A percentile compares a stretch with the other conserved stretches of the same genome.
Evolutionary conservation across 257 asterid species (phyloP).

Genomic region (Thymus mandschuricus): DNA sequence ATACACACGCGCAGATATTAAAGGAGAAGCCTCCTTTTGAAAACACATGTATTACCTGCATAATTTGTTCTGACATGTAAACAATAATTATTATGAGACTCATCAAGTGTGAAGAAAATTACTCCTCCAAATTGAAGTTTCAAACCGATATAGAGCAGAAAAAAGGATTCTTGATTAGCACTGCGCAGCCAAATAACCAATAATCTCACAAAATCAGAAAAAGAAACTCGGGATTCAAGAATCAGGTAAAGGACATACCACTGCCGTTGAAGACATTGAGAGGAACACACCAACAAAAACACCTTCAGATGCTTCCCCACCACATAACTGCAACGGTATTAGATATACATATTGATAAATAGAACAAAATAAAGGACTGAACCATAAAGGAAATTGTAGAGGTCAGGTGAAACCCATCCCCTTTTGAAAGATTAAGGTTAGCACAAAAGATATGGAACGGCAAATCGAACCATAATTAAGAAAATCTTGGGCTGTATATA

Average conservation of each 20-base stretch:
- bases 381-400: background rate
- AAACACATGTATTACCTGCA: background rate
- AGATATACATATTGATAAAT: constrained; percentile 23
- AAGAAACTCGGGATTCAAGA: constrained; percentile 26
- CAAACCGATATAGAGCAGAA: constrained; percentile 12
- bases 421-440: constrained; percentile 17
- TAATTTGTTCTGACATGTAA: background rate
- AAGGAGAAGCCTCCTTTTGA: background rate
- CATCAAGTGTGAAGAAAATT: background rate
- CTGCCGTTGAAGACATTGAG: constrained; percentile 94
- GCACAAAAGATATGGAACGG: constrained; percentile 27
- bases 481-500: background rate
- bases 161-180: background rate
- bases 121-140: constrained; percentile 9
- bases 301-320: constrained; percentile 88
- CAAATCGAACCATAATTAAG: constrained; percentile 17
- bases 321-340: constrained; percentile 65
- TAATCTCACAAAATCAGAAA: constrained; percentile 18
- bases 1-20: background rate
- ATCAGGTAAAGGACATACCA: constrained; percentile 49
- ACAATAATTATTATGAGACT: background rate
- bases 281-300: constrained; percentile 88
- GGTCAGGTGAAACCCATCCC: constrained; percentile 1
- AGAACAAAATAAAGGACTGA: constrained; percentile 26
- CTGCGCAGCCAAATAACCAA: constrained; percentile 12